phyloP scores from a whole-genome alignment of 371 early-diverging fungal species.

The Apophysomyces elegans region DNA sequence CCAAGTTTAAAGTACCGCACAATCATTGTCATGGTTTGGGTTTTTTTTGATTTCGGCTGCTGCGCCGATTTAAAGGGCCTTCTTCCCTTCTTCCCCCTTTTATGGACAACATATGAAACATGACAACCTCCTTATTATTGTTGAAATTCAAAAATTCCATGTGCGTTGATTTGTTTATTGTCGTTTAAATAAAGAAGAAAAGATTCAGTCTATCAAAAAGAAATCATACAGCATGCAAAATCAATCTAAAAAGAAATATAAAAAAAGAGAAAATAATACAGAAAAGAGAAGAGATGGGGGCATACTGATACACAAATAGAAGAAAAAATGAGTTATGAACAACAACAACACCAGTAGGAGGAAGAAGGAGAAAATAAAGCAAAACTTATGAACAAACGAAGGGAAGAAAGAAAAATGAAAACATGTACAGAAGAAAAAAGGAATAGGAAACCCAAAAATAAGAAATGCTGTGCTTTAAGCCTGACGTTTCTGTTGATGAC shows the following conservation, averaged over 20 bases:
- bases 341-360: background rate
- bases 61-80: background rate
- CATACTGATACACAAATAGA: conserved; percentile 8
- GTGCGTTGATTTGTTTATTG: no score
- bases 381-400: background rate
- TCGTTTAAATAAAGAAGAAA: no score
- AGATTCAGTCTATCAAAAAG: no score
- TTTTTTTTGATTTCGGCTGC: background rate
- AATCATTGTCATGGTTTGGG: no score
- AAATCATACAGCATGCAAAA: no score
- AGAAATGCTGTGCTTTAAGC: background rate
- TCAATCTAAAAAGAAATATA: background rate
- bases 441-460: background rate
- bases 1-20: no score
- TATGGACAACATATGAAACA: background rate
- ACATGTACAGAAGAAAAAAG: conserved; percentile 12
- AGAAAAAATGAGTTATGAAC: background rate
- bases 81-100: background rate
- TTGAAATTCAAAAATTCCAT: no score
- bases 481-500: conserved; percentile 10
- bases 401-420: conserved; percentile 14
- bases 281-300: background rate
- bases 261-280: background rate
- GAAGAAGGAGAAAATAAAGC: background rate
- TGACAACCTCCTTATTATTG: no score